Evolutionary conservation across 352 stramenopile genomes (phyloP), one percentile per base, ranked within the genome.

Genomic region (Phytophthora agathidicida): DNA sequence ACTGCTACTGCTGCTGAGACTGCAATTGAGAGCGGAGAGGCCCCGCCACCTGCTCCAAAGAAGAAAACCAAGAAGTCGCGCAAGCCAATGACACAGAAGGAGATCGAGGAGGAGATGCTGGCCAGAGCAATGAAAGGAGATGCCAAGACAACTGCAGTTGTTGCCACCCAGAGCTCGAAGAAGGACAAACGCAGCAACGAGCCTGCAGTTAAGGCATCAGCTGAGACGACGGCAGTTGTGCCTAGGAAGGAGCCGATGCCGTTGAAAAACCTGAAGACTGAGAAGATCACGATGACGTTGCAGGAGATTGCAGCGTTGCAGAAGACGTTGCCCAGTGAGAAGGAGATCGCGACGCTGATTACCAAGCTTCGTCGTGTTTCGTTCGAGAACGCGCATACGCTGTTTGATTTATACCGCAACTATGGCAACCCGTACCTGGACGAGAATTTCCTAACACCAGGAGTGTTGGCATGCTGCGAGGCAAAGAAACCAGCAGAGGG

Each of bases 341-440:
- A 80, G 16, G 79, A 88, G 41, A 87, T 93, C 43, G 83, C 73
- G 6, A 35, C 61, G 27, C 49, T 93, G 7, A 83, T 91, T 5
- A 63, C 55, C 5, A 83, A 86, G 26, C 70, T 93, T 14, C 80
- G 83, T 38, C 65, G 63, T 19, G 72, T 90, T 42, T 93, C 86
- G 48, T 94, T 94, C 52, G 54, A 79, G 35, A 81, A 89, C 55
- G 84, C 81, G 19, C 79, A 91, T 50, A 83, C 71, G 49, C 66
- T 94, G 24, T 94, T 94, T 49, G 83, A 94, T 52, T 67, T 94
- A 33, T 94, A 93, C 56, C 83, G 86, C 22, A 92, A 93, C 68
- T 93, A 88, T 60, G 86, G 86, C 32, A 94, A 94, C 51, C 81
- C 86, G 49, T 91, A 82, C 24, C 53, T 94, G 57, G 86, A 93